Evolutionary conservation across 352 stramenopile genomes (phyloP), one percentile per base, ranked within the genome.

Genomic region (Phytopythium ostracodes): DNA sequence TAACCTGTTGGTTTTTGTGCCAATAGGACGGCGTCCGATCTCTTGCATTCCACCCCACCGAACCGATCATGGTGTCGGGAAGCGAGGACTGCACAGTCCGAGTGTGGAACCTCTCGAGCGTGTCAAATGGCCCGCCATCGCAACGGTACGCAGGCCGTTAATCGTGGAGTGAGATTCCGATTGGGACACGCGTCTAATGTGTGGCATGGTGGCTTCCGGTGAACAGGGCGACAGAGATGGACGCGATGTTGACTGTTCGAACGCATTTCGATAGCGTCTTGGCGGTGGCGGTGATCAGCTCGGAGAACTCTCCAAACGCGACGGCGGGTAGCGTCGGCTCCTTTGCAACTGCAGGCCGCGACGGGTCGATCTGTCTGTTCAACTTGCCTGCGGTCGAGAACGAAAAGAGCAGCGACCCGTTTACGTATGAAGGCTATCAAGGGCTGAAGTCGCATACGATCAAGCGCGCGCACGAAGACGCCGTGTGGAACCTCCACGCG

Each of bases 1-100:
- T n/a, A n/a, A n/a, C n/a, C n/a, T n/a, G n/a, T n/a, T n/a, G n/a
- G n/a, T n/a, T n/a, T n/a, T 11, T 33, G 14, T 20, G 25, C 15
- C 52, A 59, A 12, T 59, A 93, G 84, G 87, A 96, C 66, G 85
- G 81, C 36, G 81, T 96, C 27, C 78, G 87, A 50, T 68, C 84
- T 25, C 63, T 96, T 66, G 81, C 75, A 2, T 91, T 93, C 47
- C 87, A 96, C 50, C 84, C 85, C 14, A 92, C 87, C 0, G 87
- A 96, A 57, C 83, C 87, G 17, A 51, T 96, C 35, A 54, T 96
- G 40, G 85, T 96, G 18, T 93, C 87, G 1, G 84, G 83, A 43
- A 92, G 87, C 57, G 87, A 96, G 64, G 87, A 96, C 55, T 92
- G 84, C 60, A 92, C 87, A 0, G 84, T 93, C 24, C 87, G 87